Evolutionary conservation across 495 filamentous ascomycete species (phyloP).

Genomic region (Penicillium flavigenum): DNA sequence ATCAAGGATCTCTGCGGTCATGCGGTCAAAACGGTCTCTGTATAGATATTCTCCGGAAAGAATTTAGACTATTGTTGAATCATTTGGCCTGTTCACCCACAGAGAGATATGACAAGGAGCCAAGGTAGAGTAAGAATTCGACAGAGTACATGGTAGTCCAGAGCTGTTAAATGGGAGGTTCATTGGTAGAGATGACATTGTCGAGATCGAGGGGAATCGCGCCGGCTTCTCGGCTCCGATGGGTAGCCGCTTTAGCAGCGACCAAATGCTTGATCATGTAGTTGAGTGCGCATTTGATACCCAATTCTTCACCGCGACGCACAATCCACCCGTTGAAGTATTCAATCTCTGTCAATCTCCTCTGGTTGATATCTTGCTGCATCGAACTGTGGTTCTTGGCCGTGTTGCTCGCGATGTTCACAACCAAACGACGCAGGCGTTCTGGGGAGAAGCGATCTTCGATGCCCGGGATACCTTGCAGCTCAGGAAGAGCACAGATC

Average conservation of each 20-base stretch:
- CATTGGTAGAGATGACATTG: conserved; percentile 15
- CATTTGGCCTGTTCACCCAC: neutral
- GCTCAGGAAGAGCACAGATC: conserved; percentile 63
- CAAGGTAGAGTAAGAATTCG: neutral
- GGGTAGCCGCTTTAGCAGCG: conserved; percentile 29
- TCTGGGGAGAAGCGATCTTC: conserved; percentile 55
- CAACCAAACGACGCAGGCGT: conserved; percentile 54
- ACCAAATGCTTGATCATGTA: conserved; percentile 64
- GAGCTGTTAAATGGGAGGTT: conserved; percentile 10
- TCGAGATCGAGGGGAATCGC: conserved; percentile 39
- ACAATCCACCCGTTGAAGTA: conserved; percentile 87
- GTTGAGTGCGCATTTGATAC: conserved; percentile 64
- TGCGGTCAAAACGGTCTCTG: conserved; percentile 29
- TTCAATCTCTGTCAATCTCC: conserved; percentile 70
- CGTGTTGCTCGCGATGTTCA: conserved; percentile 60
- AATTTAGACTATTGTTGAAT: conserved; percentile 4
- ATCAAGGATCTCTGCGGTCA: conserved; percentile 44
- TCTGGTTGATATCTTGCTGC: conserved; percentile 68
- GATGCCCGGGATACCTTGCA: conserved; percentile 60
- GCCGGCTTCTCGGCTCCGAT: conserved; percentile 24
- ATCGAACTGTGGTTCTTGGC: conserved; percentile 72
- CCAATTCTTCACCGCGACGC: conserved; percentile 63
- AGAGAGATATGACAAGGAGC: neutral
- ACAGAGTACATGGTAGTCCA: neutral
- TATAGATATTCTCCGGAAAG: conserved; percentile 4